These are phyloP conservation scores for Alternaria postmessia DNA, from an alignment of 2,329 filamentous ascomycete species.

Conservation along the genomic window DNA sequence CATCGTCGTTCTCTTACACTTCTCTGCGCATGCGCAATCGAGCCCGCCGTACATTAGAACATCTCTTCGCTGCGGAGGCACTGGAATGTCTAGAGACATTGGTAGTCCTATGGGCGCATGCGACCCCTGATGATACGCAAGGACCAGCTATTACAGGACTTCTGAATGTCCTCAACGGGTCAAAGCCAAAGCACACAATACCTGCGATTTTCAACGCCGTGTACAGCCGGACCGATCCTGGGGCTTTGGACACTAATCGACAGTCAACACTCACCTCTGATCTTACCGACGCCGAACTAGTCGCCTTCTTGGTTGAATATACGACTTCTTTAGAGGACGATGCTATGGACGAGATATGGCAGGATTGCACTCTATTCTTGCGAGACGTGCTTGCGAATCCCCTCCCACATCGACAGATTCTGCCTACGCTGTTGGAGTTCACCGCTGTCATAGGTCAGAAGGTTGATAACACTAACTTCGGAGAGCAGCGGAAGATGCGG, in stretches of 20 bases:
- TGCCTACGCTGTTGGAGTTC: conserved; percentile 87
- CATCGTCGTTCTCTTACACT: conserved; percentile 87
- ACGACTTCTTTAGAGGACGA: conserved; percentile 91
- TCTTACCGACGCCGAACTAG: conserved; percentile 82
- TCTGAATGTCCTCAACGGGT: conserved; percentile 89
- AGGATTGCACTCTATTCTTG: conserved; percentile 89
- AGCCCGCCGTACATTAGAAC: conserved; percentile 85
- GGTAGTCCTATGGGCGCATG: conserved; percentile 79
- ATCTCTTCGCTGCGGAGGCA: conserved; percentile 90
- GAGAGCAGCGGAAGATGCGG: conserved; percentile 91
- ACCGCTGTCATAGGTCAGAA: conserved; percentile 90
- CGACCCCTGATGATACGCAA: conserved; percentile 59
- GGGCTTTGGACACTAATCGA: conserved; percentile 76
- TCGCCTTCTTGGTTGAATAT: conserved; percentile 90
- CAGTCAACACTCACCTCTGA: conserved; percentile 90
- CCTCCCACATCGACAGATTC: conserved; percentile 89
- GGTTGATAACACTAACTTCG: conserved; percentile 97
- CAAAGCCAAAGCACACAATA: conserved; percentile 87
- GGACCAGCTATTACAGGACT: conserved; percentile 79
- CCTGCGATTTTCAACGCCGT: conserved; percentile 96
- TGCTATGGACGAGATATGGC: conserved; percentile 98
- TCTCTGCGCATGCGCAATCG: conserved; percentile 90
- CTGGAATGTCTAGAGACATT: conserved; percentile 93
- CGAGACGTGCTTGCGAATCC: conserved; percentile 91
- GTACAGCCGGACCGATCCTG: conserved; percentile 90